Base-by-base conservation (phyloP, 2,329 filamentous ascomycete species). In the Ophiostoma perfectum region DNA sequence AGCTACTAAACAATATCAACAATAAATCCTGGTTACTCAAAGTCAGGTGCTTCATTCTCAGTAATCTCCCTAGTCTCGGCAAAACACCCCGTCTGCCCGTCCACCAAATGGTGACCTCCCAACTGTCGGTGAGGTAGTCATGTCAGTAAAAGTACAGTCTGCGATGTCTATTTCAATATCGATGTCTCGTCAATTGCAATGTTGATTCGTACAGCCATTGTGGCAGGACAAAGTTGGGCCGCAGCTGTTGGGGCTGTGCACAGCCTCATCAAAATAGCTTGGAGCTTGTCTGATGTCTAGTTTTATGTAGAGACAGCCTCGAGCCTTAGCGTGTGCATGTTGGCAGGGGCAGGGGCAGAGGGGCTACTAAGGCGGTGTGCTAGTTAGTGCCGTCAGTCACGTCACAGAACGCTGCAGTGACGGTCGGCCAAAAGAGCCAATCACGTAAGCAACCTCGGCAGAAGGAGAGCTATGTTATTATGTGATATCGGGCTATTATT, bases 181-280 rank as follows among this genome's bases (percentile, higher is more conserved):
- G n/a, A 9, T 14, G 16, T 58, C 9, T 27, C 38, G 5, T 5
- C 36, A 42, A n/a, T 8, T 41, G 5, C 8, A 42, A 14, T 27
- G 27, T 38, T 14, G 58, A 62, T 62, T 41, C 39, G 60, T 41
- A n/a, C 39, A 63, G 60, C 60, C 60, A 63, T 42, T 41, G 39
- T 63, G 39, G 39, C 60, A 63, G 38, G 38, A 39, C 60, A 63
- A 42, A 63, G 39, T 27, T 27, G 27, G 27, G 27, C 27, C 39
- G 60, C 60, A 60, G 60, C 60, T 39, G 36, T 18, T 18, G 60
- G 60, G 60, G 60, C 60, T 63, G 39, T 63, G 60, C 60, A 63
- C 60, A 63, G 60, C 60, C 60, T 63, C 60, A 60, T 27, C 55
- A 49, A 16, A 12, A 3, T 16, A 47, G 49, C 5, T 11, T 27